Evolutionary conservation across 345 rosid species (phyloP).

Genomic region (Salix arbutifolia): DNA sequence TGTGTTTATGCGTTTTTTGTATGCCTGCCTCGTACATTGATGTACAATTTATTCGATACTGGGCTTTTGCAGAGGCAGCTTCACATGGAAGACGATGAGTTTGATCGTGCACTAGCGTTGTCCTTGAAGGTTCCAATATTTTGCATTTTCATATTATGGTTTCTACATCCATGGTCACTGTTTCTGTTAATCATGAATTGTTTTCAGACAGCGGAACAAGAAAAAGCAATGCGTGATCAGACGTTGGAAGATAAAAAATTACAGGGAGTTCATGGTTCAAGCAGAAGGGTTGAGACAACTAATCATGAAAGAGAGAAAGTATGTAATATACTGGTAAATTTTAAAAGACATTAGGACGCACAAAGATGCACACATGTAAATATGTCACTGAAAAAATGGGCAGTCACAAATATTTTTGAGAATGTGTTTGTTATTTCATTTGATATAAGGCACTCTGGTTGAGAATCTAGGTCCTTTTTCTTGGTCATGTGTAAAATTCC

Average conservation of each 20-base stretch:
- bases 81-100: constrained; percentile 59
- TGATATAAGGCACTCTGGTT: neutral
- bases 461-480: neutral
- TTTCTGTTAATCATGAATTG: constrained; percentile 23
- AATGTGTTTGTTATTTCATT: neutral
- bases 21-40: constrained; percentile 6
- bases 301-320: constrained; percentile 38
- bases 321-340: constrained; percentile 10
- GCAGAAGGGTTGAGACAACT: constrained; percentile 26
- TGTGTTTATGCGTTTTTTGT: neutral
- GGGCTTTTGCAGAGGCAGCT: constrained; percentile 34
- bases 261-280: constrained; percentile 20
- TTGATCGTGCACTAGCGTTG: constrained; percentile 66
- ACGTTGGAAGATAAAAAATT: constrained; percentile 26
- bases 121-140: constrained; percentile 64
- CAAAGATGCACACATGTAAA: neutral
- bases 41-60: constrained; percentile 44
- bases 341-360: neutral
- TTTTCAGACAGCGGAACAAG: constrained; percentile 68
- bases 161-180: constrained; percentile 1
- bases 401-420: neutral
- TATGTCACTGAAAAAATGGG: neutral
- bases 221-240: constrained; percentile 38
- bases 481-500: neutral
- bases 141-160: constrained; percentile 14